Base-by-base conservation (phyloP, 2,329 filamentous ascomycete genomes). In the Lachnellula willkommii region DNA sequence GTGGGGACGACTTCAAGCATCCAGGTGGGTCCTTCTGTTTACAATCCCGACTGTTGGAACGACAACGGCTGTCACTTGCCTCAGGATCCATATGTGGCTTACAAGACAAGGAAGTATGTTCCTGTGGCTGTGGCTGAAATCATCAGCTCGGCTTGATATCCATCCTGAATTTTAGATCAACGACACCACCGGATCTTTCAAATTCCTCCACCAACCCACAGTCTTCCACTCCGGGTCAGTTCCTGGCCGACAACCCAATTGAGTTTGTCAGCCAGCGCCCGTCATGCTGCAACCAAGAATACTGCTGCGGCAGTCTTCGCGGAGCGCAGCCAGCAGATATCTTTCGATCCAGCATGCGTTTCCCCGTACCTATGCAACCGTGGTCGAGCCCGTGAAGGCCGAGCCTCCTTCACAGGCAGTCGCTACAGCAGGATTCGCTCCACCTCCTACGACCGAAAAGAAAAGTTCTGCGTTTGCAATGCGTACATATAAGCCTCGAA, bases 401-500 rank as follows among this genome's bases (percentile, higher is more conserved):
- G 65, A 70, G 58, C 58, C 66, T 66, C 72, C 72, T 63, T 67
- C 70, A 64, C 63, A 50, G 60, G 63, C 70, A 65, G 68, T 12
- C 28, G 28, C 72, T 55, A 62, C 69, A 42, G 68, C 66, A 51
- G 69, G 72, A 17, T 77, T 77, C 57, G 73, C 74, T 52, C 74
- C 76, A 60, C 76, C 76, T 6, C 70, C 74, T 3, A 66, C 70
- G n/a, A 71, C 71, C 22, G 71, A 74, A 54, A 70, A 74, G 28
- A 65, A 63, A 43, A 74, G 70, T 57, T 66, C 74, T 17, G 59
- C 62, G 8, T 71, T 70, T 58, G 60, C 60, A 20, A 68, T 97
- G 72, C 85, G 90, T 66, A 94, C 89, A 53, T 99, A 96, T 74
- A 97, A 89, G 72, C 94, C 94, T 37, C 85, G 90, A 66, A 96